Evolutionary conservation across 2,329 filamentous ascomycete species (phyloP), one percentile per base, ranked within the genome.

Genomic region (Phoma sp.): DNA sequence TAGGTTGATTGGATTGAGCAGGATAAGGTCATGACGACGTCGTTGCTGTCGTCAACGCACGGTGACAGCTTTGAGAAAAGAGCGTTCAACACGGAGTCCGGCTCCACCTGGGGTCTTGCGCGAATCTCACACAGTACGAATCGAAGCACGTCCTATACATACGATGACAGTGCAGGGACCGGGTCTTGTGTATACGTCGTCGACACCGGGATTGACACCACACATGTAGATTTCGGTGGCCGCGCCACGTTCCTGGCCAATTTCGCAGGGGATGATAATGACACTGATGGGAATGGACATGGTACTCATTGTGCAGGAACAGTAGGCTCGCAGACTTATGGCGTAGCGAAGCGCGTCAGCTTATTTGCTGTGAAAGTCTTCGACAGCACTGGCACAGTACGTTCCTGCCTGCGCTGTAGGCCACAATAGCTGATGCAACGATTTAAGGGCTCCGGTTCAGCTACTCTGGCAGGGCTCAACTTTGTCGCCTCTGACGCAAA

Each of bases 101-200:
- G 29, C 32, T 67, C 76, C 30, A 70, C 75, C 4, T 78, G 73
- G 68, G 76, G 77, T 46, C 64, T 79, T 14, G 70, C 66, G 10
- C 72, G 75, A 48, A 72, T 78, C 47, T 77, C 74, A 9, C 70
- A 76, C 54, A 46, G 58, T 14, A 61, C 67, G 69, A 48, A 68
- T 4, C 18, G 36, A 4, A 24, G 36, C 13, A 9, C 7, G 4
- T 39, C 36, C 7, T 39, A 39, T 22, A 39, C 36, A 11, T 39
- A 39, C 10, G 36, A 39, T 18, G 18, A 10, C 18, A 24, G 6
- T 24, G 36, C 18, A 10, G 36, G 36, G 18, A 9, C 22, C 18
- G 10, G 10, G 3, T 23, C 36, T 7, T 39, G 36, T 13, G 18
- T 39, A 2, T 39, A 39, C 36, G 18, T 39, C 6, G 11, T 24